Base-by-base conservation (phyloP, 371 early-diverging fungal genomes). In the Rhizopus stolonifer region DNA sequence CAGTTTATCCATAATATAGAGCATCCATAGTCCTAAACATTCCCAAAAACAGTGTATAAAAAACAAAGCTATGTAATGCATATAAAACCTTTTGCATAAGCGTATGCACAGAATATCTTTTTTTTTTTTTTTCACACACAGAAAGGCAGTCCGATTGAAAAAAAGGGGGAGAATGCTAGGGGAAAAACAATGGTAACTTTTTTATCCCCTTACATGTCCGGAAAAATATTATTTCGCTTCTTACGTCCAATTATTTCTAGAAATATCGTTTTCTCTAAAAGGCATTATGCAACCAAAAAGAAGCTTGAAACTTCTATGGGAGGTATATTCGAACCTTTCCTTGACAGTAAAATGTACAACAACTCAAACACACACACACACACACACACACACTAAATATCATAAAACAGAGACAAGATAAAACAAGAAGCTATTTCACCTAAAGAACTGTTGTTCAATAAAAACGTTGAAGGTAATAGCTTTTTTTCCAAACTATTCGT, bases 321-420 rank as follows among this genome's bases (percentile, higher is more conserved):
- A 14, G 74, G 69, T 13, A 63, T 74, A 17, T 74, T 74, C 36
- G 71, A 74, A 42, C 69, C 71, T 4, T 74, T 74, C 52, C 55
- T 74, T 4, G 44, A 64, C 46, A 45, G 46, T n/a, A 64, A 43
- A 24, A 36, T 62, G 62, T 57, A n/a, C n/a, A n/a, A n/a, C n/a
- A n/a, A n/a, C n/a, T 29, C 13, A 4, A 11, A 1, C n/a, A 4
- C n/a, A 19, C 9, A 2, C 11, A 6, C 5, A 21, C 33, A 18
- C 10, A 7, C 7, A 4, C 31, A 29, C n/a, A 29, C 4, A 29
- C 7, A 29, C 31, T 29, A 29, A 29, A 29, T 29, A 10, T 29
- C 7, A 7, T 15, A 8, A 11, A 38, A 3, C 24, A 56, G 53
- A 15, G 50, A 56, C 19, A 52, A 46, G 9, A 46, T 32, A 38